Evolutionary conservation across 2,329 filamentous ascomycete species (phyloP).

Genomic region (Fusarium chlamydosporum): DNA sequence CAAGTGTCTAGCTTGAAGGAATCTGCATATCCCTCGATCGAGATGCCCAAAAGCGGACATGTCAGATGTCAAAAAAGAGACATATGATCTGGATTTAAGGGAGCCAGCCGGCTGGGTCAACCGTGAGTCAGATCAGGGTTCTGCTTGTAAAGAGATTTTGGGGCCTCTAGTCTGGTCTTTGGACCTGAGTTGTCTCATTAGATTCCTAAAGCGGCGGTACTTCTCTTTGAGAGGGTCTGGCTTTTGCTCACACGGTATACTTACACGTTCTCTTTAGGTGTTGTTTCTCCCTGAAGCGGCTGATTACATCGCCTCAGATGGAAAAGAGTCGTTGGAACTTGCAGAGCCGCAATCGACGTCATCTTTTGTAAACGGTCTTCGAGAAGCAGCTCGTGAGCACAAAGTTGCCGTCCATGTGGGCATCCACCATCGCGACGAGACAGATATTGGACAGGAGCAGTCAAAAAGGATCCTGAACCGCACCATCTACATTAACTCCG

Average conservation of each 20-base stretch:
- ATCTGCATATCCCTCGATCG: constrained; percentile 37
- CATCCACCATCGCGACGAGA: constrained; percentile 77
- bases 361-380: constrained; percentile 82
- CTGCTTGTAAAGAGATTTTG: constrained; percentile 5
- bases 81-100: constrained; percentile 20
- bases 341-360: constrained; percentile 75
- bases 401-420: constrained; percentile 85
- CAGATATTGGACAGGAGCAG: constrained; percentile 49
- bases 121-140: constrained; percentile 42
- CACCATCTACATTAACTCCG: constrained; percentile 64
- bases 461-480: constrained; percentile 63
- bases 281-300: constrained; percentile 93
- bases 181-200: constrained; percentile 13
- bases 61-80: constrained; percentile 21
- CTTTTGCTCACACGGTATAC: constrained; percentile 45
- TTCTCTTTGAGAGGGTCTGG: constrained; percentile 13
- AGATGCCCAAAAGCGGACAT: constrained; percentile 20
- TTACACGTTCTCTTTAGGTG: constrained; percentile 62
- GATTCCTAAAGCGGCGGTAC: constrained; percentile 34
- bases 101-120: constrained; percentile 28
- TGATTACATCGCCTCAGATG: constrained; percentile 84
- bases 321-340: constrained; percentile 77
- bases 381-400: constrained; percentile 73
- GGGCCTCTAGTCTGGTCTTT: constrained; percentile 5
- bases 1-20: constrained; percentile 25